Evolutionary conservation across 345 rosid genomes (phyloP), one percentile per base, ranked within the genome.

Genomic region (Balakata baccata): DNA sequence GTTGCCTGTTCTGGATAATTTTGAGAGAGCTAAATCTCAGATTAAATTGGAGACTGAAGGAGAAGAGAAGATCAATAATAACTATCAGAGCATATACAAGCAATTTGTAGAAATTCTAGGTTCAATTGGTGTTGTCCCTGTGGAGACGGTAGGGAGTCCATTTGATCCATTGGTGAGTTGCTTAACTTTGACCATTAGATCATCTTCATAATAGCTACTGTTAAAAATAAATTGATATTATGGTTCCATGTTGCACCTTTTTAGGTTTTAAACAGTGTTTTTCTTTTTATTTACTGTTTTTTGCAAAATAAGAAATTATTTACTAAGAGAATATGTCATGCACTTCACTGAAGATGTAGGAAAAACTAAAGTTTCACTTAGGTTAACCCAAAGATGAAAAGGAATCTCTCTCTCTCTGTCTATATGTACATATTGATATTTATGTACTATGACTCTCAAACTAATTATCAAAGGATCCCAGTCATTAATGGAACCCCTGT

Each of bases 101-200:
- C 99, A 95, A 77, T 89, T 95, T 53, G 65, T 85, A 16, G 99
- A 95, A 71, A 91, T 95, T 82, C 74, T 95, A 9, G 80, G 74
- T 46, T 86, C 97, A 1, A 88, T 92, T 72, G 96, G 96, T 72
- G 96, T 95, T 82, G 84, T 86, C 53, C 86, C 87, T 58, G 97
- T 92, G 81, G 96, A 91, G 80, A 87, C 99, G 20, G 74, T 87
- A 20, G 94, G 98, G 58, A 87, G 86, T 37, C 92, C 88, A 49
- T 95, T 95, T 83, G 98, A 95, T 87, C 98, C 99, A 66, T 64
- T 84, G 98, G 98, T 95, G 83, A 89, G 98, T 83, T 71, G 46
- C 79, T 79, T 71, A 45, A 41, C 72, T 66, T 47, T 75, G 60
- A 45, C 64, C 68, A 69, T 71, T 63, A 14, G 6, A 54, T 53